phyloP scores from a whole-genome alignment of 805 yeast species.

The Zygosaccharomyces lentus region DNA sequence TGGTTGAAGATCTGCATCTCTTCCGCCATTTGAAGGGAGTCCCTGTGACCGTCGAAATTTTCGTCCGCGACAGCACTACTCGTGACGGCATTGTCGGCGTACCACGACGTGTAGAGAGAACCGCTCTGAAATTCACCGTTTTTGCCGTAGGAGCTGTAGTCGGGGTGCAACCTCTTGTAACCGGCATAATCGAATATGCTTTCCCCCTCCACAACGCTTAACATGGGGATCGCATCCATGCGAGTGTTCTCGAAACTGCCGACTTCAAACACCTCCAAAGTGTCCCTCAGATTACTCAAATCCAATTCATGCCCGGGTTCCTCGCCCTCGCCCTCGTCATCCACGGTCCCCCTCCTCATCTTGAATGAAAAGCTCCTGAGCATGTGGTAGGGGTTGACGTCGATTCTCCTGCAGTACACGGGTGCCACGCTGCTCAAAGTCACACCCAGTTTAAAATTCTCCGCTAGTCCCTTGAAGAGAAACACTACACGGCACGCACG shows the following conservation, averaged over 20 bases:
- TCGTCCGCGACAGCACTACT: background rate
- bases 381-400: constrained; percentile 15
- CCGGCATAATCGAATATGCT: constrained; percentile 34
- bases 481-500: constrained; percentile 31
- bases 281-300: constrained; percentile 4
- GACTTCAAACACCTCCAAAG: constrained; percentile 19
- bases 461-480: constrained; percentile 31
- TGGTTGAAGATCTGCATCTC: constrained; percentile 12
- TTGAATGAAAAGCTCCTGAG: constrained; percentile 27
- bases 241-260: constrained; percentile 22
- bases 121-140: constrained; percentile 34
- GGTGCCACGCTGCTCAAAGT: constrained; percentile 14
- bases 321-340: background rate
- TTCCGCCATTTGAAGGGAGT: background rate
- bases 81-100: constrained; percentile 1
- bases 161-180: constrained; percentile 28
- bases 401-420: constrained; percentile 16
- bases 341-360: constrained; percentile 7
- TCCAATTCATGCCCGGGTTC: background rate
- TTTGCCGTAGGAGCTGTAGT: constrained; percentile 31
- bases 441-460: constrained; percentile 16
- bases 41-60: background rate
- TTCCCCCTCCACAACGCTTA: constrained; percentile 28
- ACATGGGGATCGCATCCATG: constrained; percentile 20
- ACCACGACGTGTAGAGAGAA: constrained; percentile 32